phyloP scores from a whole-genome alignment of 805 yeast genomes.

The Ogataea nitratoaversa region DNA sequence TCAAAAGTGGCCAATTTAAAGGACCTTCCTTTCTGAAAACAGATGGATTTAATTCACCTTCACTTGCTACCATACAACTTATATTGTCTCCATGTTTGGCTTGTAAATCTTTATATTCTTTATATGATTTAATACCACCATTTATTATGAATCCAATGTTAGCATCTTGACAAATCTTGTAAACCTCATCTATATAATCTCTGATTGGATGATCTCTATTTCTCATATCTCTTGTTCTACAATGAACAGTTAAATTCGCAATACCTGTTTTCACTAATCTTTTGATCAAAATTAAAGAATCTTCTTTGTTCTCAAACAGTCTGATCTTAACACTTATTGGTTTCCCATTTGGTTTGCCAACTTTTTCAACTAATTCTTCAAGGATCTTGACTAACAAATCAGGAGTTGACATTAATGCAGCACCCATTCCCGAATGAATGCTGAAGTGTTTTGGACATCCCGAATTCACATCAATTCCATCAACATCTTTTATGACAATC shows the following conservation, averaged over 20 bases:
- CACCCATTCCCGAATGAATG: constrained; percentile 96
- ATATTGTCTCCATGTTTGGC: constrained; percentile 49
- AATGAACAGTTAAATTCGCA: constrained; percentile 81
- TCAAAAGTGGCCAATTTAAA: constrained; percentile 50
- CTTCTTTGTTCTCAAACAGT: constrained; percentile 57
- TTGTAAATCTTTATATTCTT: constrained; percentile 52
- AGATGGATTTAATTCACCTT: constrained; percentile 84
- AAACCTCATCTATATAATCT: constrained; percentile 59
- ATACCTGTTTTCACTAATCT: constrained; percentile 74
- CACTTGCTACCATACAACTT: constrained; percentile 94
- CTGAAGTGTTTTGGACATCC: constrained; percentile 98
- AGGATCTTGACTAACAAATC: constrained; percentile 71
- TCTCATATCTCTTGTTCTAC: constrained; percentile 86
- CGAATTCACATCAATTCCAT: constrained; percentile 89
- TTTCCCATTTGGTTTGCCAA: constrained; percentile 71
- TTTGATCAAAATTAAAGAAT: constrained; percentile 56
- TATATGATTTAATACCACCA: constrained; percentile 61
- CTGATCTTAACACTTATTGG: constrained; percentile 92
- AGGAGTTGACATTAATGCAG: constrained; percentile 81
- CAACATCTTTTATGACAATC: constrained; percentile 78
- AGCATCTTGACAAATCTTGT: constrained; percentile 53
- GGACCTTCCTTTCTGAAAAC: constrained; percentile 50
- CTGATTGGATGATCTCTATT: constrained; percentile 79
- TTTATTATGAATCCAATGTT: constrained; percentile 75
- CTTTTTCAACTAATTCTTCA: constrained; percentile 62